Conservation (phyloP, 768 basidiomycete genomes). For the Leccinellum rugosiceps region DNA sequence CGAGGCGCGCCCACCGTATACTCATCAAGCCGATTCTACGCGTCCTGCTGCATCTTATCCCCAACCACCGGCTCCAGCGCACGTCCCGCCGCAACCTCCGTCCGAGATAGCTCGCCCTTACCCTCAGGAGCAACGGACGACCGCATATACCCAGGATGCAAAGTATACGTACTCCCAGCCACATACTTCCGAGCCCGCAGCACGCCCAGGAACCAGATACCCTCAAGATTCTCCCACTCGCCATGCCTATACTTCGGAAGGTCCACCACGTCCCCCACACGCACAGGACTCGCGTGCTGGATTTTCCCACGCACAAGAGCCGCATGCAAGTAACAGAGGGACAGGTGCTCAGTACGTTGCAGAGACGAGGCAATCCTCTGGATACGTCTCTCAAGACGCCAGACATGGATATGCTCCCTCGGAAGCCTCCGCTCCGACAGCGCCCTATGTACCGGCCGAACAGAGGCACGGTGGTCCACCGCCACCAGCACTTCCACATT, state of each 20-base stretch:
- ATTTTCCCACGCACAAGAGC: conserved; percentile 18
- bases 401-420: conserved; percentile 19
- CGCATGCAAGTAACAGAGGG: conserved; percentile 12
- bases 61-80: conserved; percentile 11
- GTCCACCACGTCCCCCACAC: conserved; percentile 11
- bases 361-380: conserved; percentile 22
- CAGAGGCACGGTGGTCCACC: conserved; percentile 17
- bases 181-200: conserved; percentile 13
- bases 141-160: conserved; percentile 23
- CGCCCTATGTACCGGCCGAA: conserved; percentile 18
- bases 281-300: conserved; percentile 18
- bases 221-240: conserved; percentile 17
- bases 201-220: conserved; percentile 15
- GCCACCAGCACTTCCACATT: conserved; percentile 10
- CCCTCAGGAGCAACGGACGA: conserved; percentile 16
- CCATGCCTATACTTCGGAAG: conserved; percentile 12
- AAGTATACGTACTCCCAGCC: conserved; percentile 23
- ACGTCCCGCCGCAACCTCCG: conserved; percentile 10
- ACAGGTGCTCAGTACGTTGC: conserved; percentile 4
- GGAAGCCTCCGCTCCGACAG: conserved; percentile 9
- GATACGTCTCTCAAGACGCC: conserved; percentile 20
- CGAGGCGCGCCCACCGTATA: conserved; percentile 18
- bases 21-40: conserved; percentile 19
- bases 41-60: conserved; percentile 22
- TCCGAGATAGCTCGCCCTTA: conserved; percentile 18